Percentiles rank a stretch among this genome's conserved stretches.
Conservation (phyloP, 2,329 filamentous ascomycete species). For the Pseudogymnoascus sp. region DNA sequence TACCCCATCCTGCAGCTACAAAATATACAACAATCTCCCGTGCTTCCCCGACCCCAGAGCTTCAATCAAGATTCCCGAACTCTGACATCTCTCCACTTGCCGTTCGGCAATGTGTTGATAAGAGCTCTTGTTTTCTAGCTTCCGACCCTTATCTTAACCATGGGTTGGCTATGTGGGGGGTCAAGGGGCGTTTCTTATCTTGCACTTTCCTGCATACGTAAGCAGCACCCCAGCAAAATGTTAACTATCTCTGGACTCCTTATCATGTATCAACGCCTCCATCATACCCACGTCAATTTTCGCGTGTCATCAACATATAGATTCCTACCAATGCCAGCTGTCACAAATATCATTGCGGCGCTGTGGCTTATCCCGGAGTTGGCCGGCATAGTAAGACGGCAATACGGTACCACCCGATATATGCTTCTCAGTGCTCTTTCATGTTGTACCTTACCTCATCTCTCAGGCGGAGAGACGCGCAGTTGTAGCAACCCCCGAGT, state of each 20-base stretch:
- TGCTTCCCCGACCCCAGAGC: background rate
- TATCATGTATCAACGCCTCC: slow-evolving; percentile 4
- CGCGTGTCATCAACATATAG: background rate
- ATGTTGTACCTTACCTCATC: background rate
- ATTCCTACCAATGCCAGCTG: background rate
- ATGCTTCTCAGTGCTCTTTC: background rate
- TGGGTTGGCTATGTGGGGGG: background rate
- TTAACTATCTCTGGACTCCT: slow-evolving; percentile 1
- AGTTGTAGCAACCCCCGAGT: background rate
- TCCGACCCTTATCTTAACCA: background rate
- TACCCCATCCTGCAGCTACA: background rate
- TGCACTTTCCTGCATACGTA: background rate
- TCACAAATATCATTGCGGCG: background rate
- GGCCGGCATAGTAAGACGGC: background rate
- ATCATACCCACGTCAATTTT: background rate
- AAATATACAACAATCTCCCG: background rate
- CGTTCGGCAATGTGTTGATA: background rate
- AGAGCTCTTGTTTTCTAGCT: slow-evolving; percentile 2
- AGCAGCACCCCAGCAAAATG: background rate
- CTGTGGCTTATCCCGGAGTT: background rate
- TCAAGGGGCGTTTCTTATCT: background rate
- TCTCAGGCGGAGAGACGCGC: background rate
- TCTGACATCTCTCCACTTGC: background rate
- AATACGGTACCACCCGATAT: background rate
- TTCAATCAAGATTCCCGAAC: background rate